Evolutionary conservation across 495 filamentous ascomycete species (phyloP).

Genomic region (Podospora anserina): DNA sequence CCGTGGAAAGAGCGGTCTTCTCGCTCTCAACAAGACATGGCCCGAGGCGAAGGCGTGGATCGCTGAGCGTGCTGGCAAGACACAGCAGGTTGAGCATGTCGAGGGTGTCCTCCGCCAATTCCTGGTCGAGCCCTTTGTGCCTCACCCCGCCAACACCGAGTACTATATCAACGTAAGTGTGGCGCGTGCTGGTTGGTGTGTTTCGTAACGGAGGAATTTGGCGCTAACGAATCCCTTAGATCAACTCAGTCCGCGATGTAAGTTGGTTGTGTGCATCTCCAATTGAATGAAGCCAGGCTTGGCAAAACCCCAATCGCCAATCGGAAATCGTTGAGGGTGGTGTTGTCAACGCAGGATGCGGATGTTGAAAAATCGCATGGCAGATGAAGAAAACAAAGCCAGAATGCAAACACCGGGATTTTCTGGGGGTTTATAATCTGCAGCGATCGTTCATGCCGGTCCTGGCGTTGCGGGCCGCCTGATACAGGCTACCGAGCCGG

Average conservation of each 20-base stretch:
- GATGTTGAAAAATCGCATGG: constrained; percentile 8
- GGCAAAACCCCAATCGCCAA: constrained; percentile 20
- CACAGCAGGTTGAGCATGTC: constrained; percentile 86
- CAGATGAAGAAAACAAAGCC: constrained; percentile 6
- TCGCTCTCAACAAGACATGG: constrained; percentile 98
- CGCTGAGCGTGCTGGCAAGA: constrained; percentile 84
- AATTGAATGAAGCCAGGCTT: constrained; percentile 17
- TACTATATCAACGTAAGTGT: constrained; percentile 84
- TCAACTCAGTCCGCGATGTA: constrained; percentile 41
- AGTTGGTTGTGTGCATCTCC: constrained; percentile 22
- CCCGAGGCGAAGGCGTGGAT: constrained; percentile 89
- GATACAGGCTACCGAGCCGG: constrained; percentile 34
- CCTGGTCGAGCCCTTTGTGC: constrained; percentile 97
- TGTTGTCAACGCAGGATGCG: constrained; percentile 1
- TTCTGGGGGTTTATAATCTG: constrained; percentile 21
- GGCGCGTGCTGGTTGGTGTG: constrained; percentile 59
- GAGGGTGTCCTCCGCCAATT: constrained; percentile 87
- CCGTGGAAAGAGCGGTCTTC: constrained; percentile 94
- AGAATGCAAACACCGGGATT: constrained; percentile 8
- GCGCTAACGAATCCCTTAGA: constrained; percentile 30
- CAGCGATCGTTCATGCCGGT: constrained; percentile 12
- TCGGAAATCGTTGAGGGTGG: constrained; percentile 13
- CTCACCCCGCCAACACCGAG: constrained; percentile 87
- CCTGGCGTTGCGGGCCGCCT: constrained; percentile 17
- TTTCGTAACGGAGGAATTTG: constrained; percentile 76